A percentile compares a stretch with the other conserved stretches of the same genome.
phyloP scores from a whole-genome alignment of 129 eudicot species.

The Gnaphalium uliginosum region DNA sequence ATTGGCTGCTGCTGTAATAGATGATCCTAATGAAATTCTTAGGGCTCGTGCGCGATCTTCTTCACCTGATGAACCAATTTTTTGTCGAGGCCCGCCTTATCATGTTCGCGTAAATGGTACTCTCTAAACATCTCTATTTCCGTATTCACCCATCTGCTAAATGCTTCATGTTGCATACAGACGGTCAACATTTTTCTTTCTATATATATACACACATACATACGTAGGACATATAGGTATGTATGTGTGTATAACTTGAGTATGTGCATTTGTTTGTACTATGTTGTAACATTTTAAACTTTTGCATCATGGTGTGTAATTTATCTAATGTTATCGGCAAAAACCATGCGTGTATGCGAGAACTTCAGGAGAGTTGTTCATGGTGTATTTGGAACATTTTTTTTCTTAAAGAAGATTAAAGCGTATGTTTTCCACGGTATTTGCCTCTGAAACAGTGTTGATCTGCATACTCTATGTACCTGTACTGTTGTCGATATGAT shows the following conservation, averaged over 20 bases:
- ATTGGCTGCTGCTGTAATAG: constrained; percentile 86
- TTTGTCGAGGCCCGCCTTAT: constrained; percentile 95
- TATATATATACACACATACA: neutral
- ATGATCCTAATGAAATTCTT: constrained; percentile 84
- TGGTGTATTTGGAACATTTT: neutral
- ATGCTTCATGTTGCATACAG: constrained; percentile 20
- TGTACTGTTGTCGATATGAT: neutral
- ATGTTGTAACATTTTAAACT: constrained; percentile 34
- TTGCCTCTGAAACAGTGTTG: neutral
- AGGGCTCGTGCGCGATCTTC: constrained; percentile 84
- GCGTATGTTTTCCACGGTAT: neutral
- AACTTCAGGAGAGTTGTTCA: constrained; percentile 5
- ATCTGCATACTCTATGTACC: neutral
- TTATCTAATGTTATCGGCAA: neutral
- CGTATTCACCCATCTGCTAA: neutral
- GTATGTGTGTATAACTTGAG: constrained; percentile 11
- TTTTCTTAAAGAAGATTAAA: neutral
- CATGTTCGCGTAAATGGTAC: constrained; percentile 83
- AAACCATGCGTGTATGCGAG: constrained; percentile 21
- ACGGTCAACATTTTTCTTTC: neutral
- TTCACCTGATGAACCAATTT: constrained; percentile 74
- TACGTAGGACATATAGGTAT: constrained; percentile 7
- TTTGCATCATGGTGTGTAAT: constrained; percentile 25
- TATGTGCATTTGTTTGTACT: constrained; percentile 34
- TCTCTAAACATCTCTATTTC: constrained; percentile 21